phyloP scores from a whole-genome alignment of 306 rosid species.

The Oemleria cerasiformis region DNA sequence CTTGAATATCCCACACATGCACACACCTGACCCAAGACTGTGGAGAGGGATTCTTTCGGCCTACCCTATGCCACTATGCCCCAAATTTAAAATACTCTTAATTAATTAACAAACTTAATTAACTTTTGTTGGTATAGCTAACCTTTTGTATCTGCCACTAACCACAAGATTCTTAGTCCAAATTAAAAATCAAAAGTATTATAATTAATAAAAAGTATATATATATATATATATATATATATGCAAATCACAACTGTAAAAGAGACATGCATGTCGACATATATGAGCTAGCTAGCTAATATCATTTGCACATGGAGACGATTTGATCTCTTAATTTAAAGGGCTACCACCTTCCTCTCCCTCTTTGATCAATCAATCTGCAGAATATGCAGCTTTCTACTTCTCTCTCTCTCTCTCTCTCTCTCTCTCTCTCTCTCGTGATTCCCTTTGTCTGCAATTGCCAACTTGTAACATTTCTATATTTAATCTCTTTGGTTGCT shows the following conservation, averaged over 20 bases:
- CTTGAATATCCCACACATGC: not conserved
- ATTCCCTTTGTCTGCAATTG: conserved; percentile 9
- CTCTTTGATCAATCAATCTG: no score
- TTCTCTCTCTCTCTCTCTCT: not conserved
- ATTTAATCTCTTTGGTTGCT: conserved; percentile 1
- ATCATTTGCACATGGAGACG: conserved; percentile 11
- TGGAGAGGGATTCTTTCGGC: conserved; percentile 8
- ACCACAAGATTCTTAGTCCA: conserved; percentile 7
- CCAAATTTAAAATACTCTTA: not conserved
- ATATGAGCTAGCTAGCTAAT: not conserved
- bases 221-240: not conserved
- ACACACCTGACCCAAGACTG: conserved; percentile 7
- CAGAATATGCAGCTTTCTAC: not conserved
- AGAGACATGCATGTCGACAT: not conserved
- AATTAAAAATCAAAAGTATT: no score
- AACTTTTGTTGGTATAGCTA: not conserved
- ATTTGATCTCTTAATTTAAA: not conserved
- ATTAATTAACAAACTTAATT: not conserved
- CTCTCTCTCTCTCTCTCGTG: not conserved
- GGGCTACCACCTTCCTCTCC: no score
- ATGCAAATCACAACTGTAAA: conserved; percentile 22
- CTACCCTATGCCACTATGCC: conserved; percentile 16
- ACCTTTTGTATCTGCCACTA: conserved; percentile 15
- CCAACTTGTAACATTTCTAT: conserved; percentile 2
- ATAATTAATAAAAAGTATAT: not conserved